Conservation (phyloP, 1,139 yeast genomes). For the Candida sojae region DNA sequence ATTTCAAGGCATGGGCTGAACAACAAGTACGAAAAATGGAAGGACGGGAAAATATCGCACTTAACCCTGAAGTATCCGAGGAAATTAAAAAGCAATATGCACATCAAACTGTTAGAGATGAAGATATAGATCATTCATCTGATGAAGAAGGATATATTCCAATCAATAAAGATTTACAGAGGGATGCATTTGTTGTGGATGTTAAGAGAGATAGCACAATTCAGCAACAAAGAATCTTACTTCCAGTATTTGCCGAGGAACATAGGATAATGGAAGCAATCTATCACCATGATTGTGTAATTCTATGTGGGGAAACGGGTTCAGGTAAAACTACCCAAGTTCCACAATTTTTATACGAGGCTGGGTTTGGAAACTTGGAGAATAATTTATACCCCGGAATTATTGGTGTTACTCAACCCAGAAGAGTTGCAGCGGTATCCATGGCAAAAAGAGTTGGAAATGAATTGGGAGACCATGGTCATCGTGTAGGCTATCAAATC, state of each 20-base stretch:
- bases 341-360: slow-evolving; percentile 78
- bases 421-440: slow-evolving; percentile 98
- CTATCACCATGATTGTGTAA: slow-evolving; percentile 86
- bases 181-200: slow-evolving; percentile 70
- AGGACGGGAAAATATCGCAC: slow-evolving; percentile 51
- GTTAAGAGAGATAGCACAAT: slow-evolving; percentile 66
- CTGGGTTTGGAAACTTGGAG: slow-evolving; percentile 74
- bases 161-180: slow-evolving; percentile 50
- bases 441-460: slow-evolving; percentile 89
- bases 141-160: slow-evolving; percentile 59
- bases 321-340: slow-evolving; percentile 83
- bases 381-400: slow-evolving; percentile 76
- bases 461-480: slow-evolving; percentile 81
- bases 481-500: slow-evolving; percentile 85
- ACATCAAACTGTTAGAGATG: slow-evolving; percentile 50
- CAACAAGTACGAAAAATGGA: slow-evolving; percentile 56
- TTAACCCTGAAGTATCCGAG: slow-evolving; percentile 52
- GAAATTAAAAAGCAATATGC: slow-evolving; percentile 48
- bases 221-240: slow-evolving; percentile 63
- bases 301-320: slow-evolving; percentile 92
- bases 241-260: slow-evolving; percentile 92
- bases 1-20: slow-evolving; percentile 65
- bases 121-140: slow-evolving; percentile 64
- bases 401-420: slow-evolving; percentile 96
- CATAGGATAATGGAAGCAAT: slow-evolving; percentile 95